Conservation (phyloP, 139 green algal species). For the Bryopsis sp. region DNA sequence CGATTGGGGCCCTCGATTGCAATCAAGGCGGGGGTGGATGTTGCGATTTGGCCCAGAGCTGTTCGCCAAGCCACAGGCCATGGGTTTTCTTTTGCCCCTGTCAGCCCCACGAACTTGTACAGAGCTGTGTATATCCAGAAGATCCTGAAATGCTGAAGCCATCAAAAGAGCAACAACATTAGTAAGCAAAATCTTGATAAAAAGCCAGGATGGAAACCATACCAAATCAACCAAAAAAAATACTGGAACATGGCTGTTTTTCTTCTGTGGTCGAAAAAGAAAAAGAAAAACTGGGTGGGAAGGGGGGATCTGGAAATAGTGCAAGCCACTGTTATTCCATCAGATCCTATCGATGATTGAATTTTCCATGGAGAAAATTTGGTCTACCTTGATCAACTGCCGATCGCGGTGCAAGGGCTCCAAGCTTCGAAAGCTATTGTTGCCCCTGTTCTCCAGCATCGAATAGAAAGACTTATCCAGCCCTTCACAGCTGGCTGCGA, state of each 20-base stretch:
- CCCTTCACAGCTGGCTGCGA: constrained; percentile 32
- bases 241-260: too few species aligned
- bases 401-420: neutral
- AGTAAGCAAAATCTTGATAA: too few species aligned
- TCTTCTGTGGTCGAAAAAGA: too few species aligned
- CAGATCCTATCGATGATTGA: too few species aligned
- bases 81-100: neutral
- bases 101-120: constrained; percentile 4
- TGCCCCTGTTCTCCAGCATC: neutral
- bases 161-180: too few species aligned
- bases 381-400: too few species aligned
- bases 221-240: too few species aligned
- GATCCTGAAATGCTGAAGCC: constrained; percentile 9
- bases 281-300: too few species aligned
- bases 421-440: neutral
- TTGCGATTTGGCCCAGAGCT: constrained; percentile 7
- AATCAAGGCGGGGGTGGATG: neutral
- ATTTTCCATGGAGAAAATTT: too few species aligned
- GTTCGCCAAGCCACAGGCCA: neutral
- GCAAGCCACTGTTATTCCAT: too few species aligned
- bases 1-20: neutral
- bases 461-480: constrained; percentile 13
- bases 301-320: neutral
- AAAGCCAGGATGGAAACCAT: too few species aligned
- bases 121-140: constrained; percentile 16